Evolutionary conservation across 257 asterid genomes (phyloP), one percentile per base, ranked within the genome.

Genomic region (Lycium ferocissimum): DNA sequence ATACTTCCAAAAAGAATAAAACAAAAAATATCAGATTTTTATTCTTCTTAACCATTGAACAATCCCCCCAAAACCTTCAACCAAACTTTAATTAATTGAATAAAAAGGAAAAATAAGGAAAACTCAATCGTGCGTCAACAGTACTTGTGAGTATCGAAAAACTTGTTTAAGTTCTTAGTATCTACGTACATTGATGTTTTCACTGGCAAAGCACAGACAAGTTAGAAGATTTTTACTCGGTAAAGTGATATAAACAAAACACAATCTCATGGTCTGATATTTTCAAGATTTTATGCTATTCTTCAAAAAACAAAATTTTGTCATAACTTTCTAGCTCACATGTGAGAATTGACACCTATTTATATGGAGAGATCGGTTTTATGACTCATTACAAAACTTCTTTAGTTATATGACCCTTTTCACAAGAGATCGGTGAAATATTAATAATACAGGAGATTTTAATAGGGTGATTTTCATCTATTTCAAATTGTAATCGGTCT

Each of bases 61-160:
- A 65, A n/a, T 22, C 51, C 47, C 33, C 49, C 33, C 20, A 66
- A 37, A 22, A 79, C n/a, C 53, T 56, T 78, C 72, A 49, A 78
- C 47, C 26, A 47, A 72, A 51, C 62, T 76, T 53, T 51, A 75
- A 54, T n/a, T 57, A 79, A 14, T 76, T 73, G n/a, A 84, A 75
- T 51, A 51, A 47, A 76, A 70, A 76, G 10, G 61, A n/a, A 22
- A 83, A 0, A 0, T 15, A 17, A 9, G 45, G 6, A 51, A 0
- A 22, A 13, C 0, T 13, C 1, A 2, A 75, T 37, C 0, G n/a
- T 20, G 47, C 61, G n/a, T 8, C 7, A 38, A 4, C 58, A 45
- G 45, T 75, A 26, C 11, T 53, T 83, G 89, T 69, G 76, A 47
- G 49, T 66, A 86, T 83, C 83, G 87, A 69, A 83, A 20, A 58